Conservation (phyloP, 1,139 yeast genomes). For the Hemisphaericaspora xylofermentans region DNA sequence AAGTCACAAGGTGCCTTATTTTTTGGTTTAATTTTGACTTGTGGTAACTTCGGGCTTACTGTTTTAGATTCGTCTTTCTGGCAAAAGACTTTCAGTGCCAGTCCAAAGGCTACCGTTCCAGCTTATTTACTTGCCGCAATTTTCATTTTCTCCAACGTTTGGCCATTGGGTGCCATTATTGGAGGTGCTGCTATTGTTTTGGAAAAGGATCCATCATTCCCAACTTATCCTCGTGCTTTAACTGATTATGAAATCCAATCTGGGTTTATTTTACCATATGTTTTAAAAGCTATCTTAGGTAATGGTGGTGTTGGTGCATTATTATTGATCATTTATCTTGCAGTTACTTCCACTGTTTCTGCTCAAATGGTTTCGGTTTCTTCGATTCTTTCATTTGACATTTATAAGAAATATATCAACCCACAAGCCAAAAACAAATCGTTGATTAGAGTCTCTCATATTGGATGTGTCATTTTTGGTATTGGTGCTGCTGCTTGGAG, state of each 20-base stretch:
- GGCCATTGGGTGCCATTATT: slow-evolving; percentile 31
- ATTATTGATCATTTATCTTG: slow-evolving; percentile 26
- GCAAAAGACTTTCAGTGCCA: slow-evolving; percentile 37
- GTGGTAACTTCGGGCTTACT: slow-evolving; percentile 31
- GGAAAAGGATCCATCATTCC: slow-evolving; percentile 24
- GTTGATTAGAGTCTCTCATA: slow-evolving; percentile 28
- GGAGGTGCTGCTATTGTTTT: slow-evolving; percentile 29
- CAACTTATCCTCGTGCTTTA: slow-evolving; percentile 31
- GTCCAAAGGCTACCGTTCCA: slow-evolving; percentile 34
- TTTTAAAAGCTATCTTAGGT: slow-evolving; percentile 27
- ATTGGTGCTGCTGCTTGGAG: slow-evolving; percentile 30
- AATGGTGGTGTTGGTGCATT: slow-evolving; percentile 31
- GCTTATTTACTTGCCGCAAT: slow-evolving; percentile 38
- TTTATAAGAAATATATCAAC: slow-evolving; percentile 29
- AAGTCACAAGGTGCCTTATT: slow-evolving; percentile 32
- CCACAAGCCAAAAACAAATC: slow-evolving; percentile 26
- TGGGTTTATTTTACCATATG: slow-evolving; percentile 30
- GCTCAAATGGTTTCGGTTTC: slow-evolving; percentile 35
- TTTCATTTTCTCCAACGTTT: slow-evolving; percentile 30
- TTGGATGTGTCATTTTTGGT: slow-evolving; percentile 29
- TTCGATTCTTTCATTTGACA: slow-evolving; percentile 30
- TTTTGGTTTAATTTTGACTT: slow-evolving; percentile 29
- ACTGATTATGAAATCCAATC: slow-evolving; percentile 25
- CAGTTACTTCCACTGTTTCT: slow-evolving; percentile 33
- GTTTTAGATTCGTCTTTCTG: slow-evolving; percentile 34